phyloP scores from a whole-genome alignment of 1,284 basidiomycete species.

The Anthracocystis panici-leucophaei region DNA sequence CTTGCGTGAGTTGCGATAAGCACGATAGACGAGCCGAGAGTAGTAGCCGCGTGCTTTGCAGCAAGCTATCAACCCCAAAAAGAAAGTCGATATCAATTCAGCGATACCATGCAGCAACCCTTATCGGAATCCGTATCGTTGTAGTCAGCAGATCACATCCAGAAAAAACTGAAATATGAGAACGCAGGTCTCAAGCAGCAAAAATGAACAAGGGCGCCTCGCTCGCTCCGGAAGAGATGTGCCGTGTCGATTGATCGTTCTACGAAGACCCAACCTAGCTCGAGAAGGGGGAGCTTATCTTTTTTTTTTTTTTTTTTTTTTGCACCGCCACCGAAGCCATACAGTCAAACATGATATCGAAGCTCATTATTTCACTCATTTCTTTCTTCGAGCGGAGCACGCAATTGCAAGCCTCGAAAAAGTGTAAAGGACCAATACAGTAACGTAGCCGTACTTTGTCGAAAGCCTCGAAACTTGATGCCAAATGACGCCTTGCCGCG shows the following conservation, averaged over 20 bases:
- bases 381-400: not conserved
- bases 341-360: no score
- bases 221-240: constrained; percentile 1
- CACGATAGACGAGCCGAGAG: not conserved
- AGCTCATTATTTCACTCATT: no score
- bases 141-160: not conserved
- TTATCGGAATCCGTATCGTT: not conserved
- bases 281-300: constrained; percentile 1
- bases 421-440: not conserved
- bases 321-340: constrained; percentile 1
- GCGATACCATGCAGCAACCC: not conserved
- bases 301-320: not conserved
- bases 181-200: not conserved
- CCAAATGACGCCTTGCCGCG: constrained; percentile 1
- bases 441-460: no score
- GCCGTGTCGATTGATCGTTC: not conserved
- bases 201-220: not conserved
- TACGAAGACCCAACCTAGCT: not conserved
- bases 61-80: constrained; percentile 3
- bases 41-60: not conserved
- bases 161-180: constrained; percentile 1
- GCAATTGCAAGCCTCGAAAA: not conserved
- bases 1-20: not conserved
- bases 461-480: not conserved
- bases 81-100: no score